These are phyloP conservation scores for Spiraea crenata DNA, from an alignment of 331 rosid genomes.

Conservation along the genomic window DNA sequence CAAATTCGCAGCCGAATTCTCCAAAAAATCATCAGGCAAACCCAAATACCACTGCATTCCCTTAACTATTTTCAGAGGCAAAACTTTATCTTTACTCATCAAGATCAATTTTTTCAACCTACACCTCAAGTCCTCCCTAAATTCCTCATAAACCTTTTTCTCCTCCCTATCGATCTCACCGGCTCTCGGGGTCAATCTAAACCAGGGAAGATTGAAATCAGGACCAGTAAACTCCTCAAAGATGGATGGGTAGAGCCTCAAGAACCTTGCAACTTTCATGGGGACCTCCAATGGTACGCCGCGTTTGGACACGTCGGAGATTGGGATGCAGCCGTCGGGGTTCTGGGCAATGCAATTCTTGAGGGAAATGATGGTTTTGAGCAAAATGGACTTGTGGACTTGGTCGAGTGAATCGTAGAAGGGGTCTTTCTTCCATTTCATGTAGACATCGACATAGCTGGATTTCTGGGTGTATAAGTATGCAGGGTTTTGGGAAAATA, in stretches of 20 bases:
- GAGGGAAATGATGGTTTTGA: conserved; percentile 60
- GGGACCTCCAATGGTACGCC: conserved; percentile 60
- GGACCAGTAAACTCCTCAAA: conserved; percentile 83
- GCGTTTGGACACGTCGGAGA: conserved; percentile 70
- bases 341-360: conserved; percentile 63
- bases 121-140: conserved; percentile 51
- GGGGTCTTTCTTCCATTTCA: conserved; percentile 87
- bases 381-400: conserved; percentile 56
- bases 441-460: conserved; percentile 75
- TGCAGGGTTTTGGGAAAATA: conserved; percentile 34
- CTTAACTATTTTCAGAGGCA: conserved; percentile 73
- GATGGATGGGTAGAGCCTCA: conserved; percentile 81
- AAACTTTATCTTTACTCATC: conserved; percentile 62
- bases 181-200: conserved; percentile 78
- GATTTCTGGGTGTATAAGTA: conserved; percentile 36
- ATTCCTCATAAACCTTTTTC: conserved; percentile 53
- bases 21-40: conserved; percentile 65
- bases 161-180: conserved; percentile 70
- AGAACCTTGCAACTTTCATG: conserved; percentile 63
- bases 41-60: conserved; percentile 97
- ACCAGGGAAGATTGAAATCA: conserved; percentile 75
- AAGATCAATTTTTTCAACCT: conserved; percentile 75
- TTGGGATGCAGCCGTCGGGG: conserved; percentile 70
- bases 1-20: conserved; percentile 46
- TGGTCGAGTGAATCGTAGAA: conserved; percentile 71